These are phyloP conservation scores for Ilyonectria mors-panacis DNA, from an alignment of 2,329 filamentous ascomycete species.

Conservation along the genomic window DNA sequence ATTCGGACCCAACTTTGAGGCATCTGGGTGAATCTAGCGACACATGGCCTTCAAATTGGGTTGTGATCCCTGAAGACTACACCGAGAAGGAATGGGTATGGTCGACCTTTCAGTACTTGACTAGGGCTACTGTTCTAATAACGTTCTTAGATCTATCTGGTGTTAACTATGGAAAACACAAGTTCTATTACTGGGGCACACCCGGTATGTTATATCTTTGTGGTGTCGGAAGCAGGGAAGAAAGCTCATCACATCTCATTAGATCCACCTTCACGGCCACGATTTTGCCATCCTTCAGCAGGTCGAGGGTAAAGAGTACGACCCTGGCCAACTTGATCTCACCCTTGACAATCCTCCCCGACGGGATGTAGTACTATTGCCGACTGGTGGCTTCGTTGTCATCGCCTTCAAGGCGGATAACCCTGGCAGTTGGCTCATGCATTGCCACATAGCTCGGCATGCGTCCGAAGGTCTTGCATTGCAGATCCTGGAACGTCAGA, in stretches of 20 bases:
- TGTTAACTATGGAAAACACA: constrained; percentile 32
- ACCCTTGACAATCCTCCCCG: constrained; percentile 61
- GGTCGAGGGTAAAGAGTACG: constrained; percentile 22
- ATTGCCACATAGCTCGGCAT: constrained; percentile 66
- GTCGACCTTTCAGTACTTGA: fast-evolving
- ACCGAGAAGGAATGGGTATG: constrained; percentile 40
- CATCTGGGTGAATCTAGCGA: constrained; percentile 27
- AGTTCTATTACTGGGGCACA: constrained; percentile 28
- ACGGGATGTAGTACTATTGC: constrained; percentile 65
- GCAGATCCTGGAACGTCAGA: constrained; percentile 41
- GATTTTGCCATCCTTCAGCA: constrained; percentile 43
- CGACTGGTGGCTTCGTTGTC: constrained; percentile 58
- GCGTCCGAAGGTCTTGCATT: constrained; percentile 50
- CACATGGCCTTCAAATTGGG: constrained; percentile 30
- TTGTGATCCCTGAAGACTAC: constrained; percentile 40
- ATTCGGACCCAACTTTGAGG: constrained; percentile 34
- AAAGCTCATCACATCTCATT: not conserved
- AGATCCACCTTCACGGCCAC: constrained; percentile 45
- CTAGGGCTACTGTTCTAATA: not conserved
- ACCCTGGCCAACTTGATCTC: constrained; percentile 32
- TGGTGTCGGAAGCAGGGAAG: fast-evolving
- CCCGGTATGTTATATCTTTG: constrained; percentile 30
- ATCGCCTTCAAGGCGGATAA: constrained; percentile 64
- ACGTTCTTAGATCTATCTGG: constrained; percentile 30
- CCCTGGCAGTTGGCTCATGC: constrained; percentile 64